phyloP scores from a whole-genome alignment of 164 flowering plant genomes.

The Dillenia suffruticosa region DNA sequence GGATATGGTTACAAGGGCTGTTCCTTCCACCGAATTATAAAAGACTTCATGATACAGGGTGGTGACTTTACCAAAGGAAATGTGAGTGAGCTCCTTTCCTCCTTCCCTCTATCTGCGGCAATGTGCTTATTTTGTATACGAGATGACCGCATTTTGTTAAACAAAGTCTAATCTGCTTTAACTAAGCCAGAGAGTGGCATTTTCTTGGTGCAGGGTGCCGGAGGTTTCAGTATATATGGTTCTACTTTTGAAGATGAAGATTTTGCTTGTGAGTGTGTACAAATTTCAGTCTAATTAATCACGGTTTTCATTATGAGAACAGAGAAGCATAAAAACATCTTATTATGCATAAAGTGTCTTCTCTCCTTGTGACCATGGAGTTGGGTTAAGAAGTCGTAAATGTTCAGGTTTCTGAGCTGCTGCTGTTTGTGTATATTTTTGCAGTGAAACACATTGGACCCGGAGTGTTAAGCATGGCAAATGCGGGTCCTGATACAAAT shows the following conservation, averaged over 20 bases:
- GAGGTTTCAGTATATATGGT: conserved; percentile 79
- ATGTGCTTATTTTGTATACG: too few species aligned
- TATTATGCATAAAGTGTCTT: too few species aligned
- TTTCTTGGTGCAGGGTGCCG: conserved; percentile 62
- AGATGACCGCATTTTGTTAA: too few species aligned
- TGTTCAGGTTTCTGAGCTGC: conserved; percentile 1
- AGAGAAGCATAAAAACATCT: too few species aligned
- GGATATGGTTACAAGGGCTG: conserved; percentile 79
- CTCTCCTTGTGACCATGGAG: too few species aligned
- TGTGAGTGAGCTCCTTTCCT: conserved; percentile 29
- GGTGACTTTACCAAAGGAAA: conserved; percentile 73
- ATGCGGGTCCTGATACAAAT: conserved; percentile 78
- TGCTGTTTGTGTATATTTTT: conserved; percentile 8
- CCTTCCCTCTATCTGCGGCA: not conserved
- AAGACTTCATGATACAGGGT: conserved; percentile 84
- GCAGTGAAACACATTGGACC: conserved; percentile 75
- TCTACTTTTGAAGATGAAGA: conserved; percentile 64
- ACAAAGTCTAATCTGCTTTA: too few species aligned
- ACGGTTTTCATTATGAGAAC: not conserved
- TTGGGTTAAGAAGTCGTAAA: not conserved
- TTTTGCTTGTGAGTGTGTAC: conserved; percentile 48
- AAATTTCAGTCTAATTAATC: not conserved
- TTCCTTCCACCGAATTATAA: conserved; percentile 74
- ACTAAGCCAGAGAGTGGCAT: not conserved
- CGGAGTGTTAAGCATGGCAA: conserved; percentile 87